Conservation (phyloP, 2,329 filamentous ascomycete species). For the Colletotrichum orbiculare region DNA sequence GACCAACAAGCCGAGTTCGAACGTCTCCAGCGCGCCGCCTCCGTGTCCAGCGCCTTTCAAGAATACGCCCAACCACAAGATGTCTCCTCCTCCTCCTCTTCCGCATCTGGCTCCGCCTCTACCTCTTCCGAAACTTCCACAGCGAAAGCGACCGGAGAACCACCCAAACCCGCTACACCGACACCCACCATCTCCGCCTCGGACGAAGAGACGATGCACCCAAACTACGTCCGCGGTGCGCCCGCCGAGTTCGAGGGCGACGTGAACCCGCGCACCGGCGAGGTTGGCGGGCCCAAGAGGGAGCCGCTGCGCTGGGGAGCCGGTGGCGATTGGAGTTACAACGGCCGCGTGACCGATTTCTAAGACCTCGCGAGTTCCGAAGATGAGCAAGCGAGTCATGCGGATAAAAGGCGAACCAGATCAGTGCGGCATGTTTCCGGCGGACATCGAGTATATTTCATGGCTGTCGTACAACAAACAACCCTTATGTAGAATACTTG, state of each 20-base stretch:
- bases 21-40: slow-evolving; percentile 76
- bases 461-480: too few species aligned
- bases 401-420: too few species aligned
- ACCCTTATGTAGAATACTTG: too few species aligned
- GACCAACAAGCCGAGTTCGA: slow-evolving; percentile 93
- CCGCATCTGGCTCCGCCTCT: slow-evolving; percentile 38
- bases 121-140: slow-evolving; percentile 41
- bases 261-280: slow-evolving; percentile 90
- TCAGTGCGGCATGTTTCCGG: too few species aligned
- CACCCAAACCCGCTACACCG: slow-evolving; percentile 22
- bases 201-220: slow-evolving; percentile 63
- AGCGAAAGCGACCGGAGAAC: slow-evolving; percentile 36
- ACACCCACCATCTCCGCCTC: slow-evolving; percentile 40
- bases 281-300: slow-evolving; percentile 97
- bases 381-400: too few species aligned
- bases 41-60: slow-evolving; percentile 55
- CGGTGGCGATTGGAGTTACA: slow-evolving; percentile 87
- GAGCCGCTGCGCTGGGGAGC: slow-evolving; percentile 91
- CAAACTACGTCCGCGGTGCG: slow-evolving; percentile 79
- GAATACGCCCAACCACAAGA: slow-evolving; percentile 40
- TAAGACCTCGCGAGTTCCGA: slow-evolving; percentile 41
- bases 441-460: too few species aligned
- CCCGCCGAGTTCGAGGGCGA: slow-evolving; percentile 95
- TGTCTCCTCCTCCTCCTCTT: slow-evolving; percentile 39
- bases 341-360: slow-evolving; percentile 95